Evolutionary conservation across 306 rosid genomes (phyloP), one percentile per base, ranked within the genome.

Genomic region (Sindora glabra): DNA sequence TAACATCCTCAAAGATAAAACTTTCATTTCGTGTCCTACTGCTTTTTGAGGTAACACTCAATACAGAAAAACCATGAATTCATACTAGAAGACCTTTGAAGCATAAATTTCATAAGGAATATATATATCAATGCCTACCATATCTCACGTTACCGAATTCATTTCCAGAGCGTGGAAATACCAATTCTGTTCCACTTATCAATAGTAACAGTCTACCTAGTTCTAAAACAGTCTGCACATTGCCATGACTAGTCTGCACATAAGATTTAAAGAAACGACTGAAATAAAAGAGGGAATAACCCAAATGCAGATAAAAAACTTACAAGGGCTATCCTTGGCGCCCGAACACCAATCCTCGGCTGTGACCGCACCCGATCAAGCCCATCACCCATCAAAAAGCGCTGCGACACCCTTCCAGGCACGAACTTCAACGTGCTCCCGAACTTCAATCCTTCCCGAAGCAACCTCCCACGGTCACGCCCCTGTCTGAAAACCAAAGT

Each of bases 281-380:
- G 36, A 9, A 37, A 27, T n/a, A 66, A 49, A 32, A 56, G 39
- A 3, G 1, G 42, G 61, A 14, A 26, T 47, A 61, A 46, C 15
- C 32, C 45, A 62, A 59, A 48, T 5, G 21, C 14, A 38, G 59
- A 71, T 4, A 7, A 51, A 7, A 51, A 68, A 83, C 99, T 86
- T 71, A 92, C 99, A 14, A 92, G 73, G 73, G 99, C 99, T 47
- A 92, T 69, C 64, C 94, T 75, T 2, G 99, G 95, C 11, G 81
- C 63, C 48, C 99, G 86, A 68, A 86, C 75, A 57, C 82, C 95
- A 40, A 73, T 24, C 64, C 87, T 65, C 0, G 83, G 75, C 76
- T 62, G 65, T n/a, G 75, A 63, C n/a, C 99, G 80, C 59, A 74
- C 22, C 59, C 69, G 77, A 55, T 86, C 95, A 10, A 92, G 87